phyloP scores from a whole-genome alignment of 2,329 filamentous ascomycete species.

The Thyridium curvatum region DNA sequence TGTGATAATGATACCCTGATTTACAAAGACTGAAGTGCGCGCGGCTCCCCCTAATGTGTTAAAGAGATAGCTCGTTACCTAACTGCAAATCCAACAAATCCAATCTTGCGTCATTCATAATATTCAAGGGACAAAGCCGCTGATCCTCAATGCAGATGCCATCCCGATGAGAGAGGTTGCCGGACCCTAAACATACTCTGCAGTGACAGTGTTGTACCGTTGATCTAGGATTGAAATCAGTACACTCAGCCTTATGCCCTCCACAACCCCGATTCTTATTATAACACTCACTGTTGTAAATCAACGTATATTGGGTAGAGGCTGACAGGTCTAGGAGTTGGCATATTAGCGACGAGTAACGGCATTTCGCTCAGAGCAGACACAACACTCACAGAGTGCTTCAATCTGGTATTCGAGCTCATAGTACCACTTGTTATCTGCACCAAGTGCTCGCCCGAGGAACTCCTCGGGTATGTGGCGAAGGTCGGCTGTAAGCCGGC shows the following conservation, averaged over 20 bases:
- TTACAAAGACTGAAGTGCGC: too few relatives aligned
- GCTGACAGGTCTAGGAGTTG: slow-evolving; percentile 25
- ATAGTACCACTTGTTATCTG: slow-evolving; percentile 32
- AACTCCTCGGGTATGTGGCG: slow-evolving; percentile 30
- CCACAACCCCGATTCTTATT: too few relatives aligned
- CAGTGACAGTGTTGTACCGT: slow-evolving; percentile 32
- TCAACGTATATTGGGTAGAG: slow-evolving; percentile 34
- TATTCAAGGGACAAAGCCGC: too few relatives aligned
- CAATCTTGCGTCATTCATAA: too few relatives aligned
- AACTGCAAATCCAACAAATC: too few relatives aligned
- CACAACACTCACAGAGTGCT: slow-evolving; percentile 22
- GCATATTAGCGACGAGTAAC: background rate
- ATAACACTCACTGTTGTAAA: slow-evolving; percentile 34
- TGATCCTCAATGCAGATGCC: too few relatives aligned
- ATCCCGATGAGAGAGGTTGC: slow-evolving; percentile 2
- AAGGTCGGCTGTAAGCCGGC: slow-evolving; percentile 31
- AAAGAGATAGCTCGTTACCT: background rate
- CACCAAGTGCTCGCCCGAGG: slow-evolving; percentile 23
- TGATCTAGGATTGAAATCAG: slow-evolving; percentile 16
- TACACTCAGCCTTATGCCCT: too few relatives aligned
- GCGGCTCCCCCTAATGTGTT: too few relatives aligned
- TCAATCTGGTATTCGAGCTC: slow-evolving; percentile 31
- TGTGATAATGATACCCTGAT: too few relatives aligned
- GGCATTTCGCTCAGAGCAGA: background rate
- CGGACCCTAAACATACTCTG: slow-evolving; percentile 35